Evolutionary conservation across 1,284 basidiomycete species (phyloP).

Genomic region (Coniferiporia weirii): DNA sequence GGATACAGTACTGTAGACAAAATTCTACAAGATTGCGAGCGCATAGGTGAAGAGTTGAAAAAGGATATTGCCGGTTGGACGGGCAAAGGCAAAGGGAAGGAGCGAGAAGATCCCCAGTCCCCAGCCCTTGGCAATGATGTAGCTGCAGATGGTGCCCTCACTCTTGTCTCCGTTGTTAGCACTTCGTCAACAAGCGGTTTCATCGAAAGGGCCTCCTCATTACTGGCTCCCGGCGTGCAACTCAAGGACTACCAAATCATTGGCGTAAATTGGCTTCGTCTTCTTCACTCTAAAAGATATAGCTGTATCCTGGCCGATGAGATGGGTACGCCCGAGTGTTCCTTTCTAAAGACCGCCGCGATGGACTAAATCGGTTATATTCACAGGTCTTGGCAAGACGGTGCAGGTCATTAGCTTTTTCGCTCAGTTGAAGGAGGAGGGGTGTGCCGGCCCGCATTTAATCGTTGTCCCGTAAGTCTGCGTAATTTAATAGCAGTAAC

Average conservation of each 20-base stretch:
- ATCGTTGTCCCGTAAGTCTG: constrained; percentile 86
- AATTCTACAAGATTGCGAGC: constrained; percentile 85
- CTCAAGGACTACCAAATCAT: constrained; percentile 97
- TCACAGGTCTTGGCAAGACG: constrained; percentile 90
- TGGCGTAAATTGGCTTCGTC: constrained; percentile 96
- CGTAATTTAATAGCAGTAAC: constrained; percentile 1
- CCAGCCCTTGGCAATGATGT: constrained; percentile 31
- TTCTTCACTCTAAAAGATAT: constrained; percentile 76
- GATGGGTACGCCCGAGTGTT: constrained; percentile 59
- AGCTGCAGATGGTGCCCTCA: constrained; percentile 57
- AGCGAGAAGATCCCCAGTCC: constrained; percentile 29
- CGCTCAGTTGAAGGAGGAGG: constrained; percentile 79
- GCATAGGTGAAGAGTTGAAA: constrained; percentile 67
- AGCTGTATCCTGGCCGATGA: constrained; percentile 98
- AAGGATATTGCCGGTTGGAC: constrained; percentile 79
- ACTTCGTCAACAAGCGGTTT: constrained; percentile 53
- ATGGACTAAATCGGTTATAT: background rate
- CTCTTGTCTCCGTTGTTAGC: constrained; percentile 42
- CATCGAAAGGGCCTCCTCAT: constrained; percentile 71
- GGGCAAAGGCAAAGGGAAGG: constrained; percentile 34
- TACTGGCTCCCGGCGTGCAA: constrained; percentile 64
- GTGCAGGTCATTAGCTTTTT: constrained; percentile 98
- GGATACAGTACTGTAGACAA: constrained; percentile 90
- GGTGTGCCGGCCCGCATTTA: constrained; percentile 81
- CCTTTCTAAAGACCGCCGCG: background rate